Percentiles rank a stretch among this genome's conserved stretches.
Evolutionary conservation across 257 asterid species (phyloP).

Genomic region (Capsicum baccatum): DNA sequence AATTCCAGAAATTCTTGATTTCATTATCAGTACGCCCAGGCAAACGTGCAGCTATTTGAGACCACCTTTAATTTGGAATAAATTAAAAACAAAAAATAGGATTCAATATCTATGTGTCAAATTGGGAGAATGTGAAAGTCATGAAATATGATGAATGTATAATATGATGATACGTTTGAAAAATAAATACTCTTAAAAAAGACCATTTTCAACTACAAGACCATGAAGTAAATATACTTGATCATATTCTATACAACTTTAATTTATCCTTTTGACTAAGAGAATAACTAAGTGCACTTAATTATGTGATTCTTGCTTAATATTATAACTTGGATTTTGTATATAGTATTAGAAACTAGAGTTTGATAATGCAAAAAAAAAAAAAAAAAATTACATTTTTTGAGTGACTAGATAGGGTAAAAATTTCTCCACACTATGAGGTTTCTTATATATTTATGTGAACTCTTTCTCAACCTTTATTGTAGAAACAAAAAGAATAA

Average conservation of each 20-base stretch:
- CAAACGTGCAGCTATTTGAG: constrained; percentile 68
- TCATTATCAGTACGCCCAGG: constrained; percentile 72
- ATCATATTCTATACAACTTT: background rate
- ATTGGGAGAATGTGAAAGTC: background rate
- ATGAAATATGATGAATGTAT: background rate
- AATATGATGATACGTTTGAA: background rate
- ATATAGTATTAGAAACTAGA: background rate
- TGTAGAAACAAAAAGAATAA: background rate
- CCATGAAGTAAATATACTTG: background rate
- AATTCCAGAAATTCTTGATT: constrained; percentile 70
- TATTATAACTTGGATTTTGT: background rate
- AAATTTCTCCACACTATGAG: background rate
- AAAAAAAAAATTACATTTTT: background rate
- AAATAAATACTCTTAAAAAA: background rate
- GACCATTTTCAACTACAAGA: background rate
- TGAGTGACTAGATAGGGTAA: background rate
- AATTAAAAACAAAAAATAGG: background rate
- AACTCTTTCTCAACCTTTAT: background rate
- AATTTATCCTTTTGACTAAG: background rate
- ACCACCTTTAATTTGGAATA: constrained; percentile 47
- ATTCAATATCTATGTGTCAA: background rate
- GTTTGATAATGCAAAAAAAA: no score
- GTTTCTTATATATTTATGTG: background rate
- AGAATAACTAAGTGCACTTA: background rate
- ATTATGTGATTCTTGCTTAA: background rate